Evolutionary conservation across 2,329 filamentous ascomycete species (phyloP).

Genomic region (Helotiales sp.): DNA sequence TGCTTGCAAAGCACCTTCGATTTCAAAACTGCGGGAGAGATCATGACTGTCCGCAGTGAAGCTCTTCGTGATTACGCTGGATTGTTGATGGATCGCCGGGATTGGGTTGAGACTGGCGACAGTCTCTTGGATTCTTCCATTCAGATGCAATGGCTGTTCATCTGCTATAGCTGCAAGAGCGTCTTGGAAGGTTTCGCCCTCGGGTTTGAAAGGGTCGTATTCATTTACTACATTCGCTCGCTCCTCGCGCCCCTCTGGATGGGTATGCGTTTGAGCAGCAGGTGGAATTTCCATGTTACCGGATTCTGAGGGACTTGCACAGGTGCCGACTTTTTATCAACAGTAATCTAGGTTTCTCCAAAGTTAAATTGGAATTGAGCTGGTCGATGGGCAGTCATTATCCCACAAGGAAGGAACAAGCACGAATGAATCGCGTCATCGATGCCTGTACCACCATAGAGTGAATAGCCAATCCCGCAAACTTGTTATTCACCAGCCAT

Average conservation of each 20-base stretch:
- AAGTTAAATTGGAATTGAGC: no score
- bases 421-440: background rate
- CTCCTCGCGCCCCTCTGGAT: no score
- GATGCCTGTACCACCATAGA: no score
- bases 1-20: conserved; percentile 9
- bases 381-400: no score
- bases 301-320: background rate
- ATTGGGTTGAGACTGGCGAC: background rate
- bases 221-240: no score
- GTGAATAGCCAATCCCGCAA: background rate
- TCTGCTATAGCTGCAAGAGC: background rate
- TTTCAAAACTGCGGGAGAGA: background rate
- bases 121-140: background rate
- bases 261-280: no score
- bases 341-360: no score
- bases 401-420: background rate
- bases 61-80: background rate
- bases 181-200: background rate
- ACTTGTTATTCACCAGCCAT: conserved; percentile 1
- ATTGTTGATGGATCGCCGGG: background rate
- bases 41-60: conserved; percentile 18
- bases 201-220: background rate
- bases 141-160: background rate
- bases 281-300: background rate
- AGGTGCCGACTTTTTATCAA: background rate